Conservation (phyloP, 140 eudicot genomes). For the Anethum foeniculum region DNA sequence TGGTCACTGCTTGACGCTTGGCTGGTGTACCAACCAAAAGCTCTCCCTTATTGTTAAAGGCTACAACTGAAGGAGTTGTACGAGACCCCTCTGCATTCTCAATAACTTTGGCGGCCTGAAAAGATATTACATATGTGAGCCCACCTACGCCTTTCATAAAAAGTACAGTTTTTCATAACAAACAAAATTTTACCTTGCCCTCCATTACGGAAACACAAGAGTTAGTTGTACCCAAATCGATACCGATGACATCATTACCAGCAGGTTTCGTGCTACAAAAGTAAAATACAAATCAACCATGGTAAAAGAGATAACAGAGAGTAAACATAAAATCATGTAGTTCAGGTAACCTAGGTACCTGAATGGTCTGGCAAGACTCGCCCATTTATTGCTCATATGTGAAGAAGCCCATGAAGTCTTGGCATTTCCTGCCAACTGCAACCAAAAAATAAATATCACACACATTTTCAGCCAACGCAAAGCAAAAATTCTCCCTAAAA, state of each 20-base stretch:
- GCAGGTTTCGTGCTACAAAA: constrained; percentile 24
- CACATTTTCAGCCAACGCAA: not conserved
- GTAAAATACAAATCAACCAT: not conserved
- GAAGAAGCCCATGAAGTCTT: constrained; percentile 18
- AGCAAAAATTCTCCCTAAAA: not conserved
- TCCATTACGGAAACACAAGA: constrained; percentile 45
- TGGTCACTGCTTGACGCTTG: constrained; percentile 43
- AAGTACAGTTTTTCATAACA: not conserved
- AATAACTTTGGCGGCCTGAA: constrained; percentile 34
- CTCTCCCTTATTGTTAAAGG: constrained; percentile 38
- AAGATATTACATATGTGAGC: not conserved
- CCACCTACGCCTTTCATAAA: not conserved
- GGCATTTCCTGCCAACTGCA: constrained; percentile 22
- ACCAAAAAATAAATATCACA: not conserved
- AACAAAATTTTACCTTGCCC: constrained; percentile 25
- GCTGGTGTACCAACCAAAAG: constrained; percentile 38
- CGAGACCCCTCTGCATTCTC: constrained; percentile 44
- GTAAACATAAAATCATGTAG: not conserved
- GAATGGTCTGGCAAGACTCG: constrained; percentile 28
- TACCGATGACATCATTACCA: constrained; percentile 41
- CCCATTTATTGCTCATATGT: constrained; percentile 18
- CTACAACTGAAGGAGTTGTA: constrained; percentile 42
- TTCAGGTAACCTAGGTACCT: constrained; percentile 8
- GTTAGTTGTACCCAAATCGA: constrained; percentile 43
- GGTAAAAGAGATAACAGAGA: not conserved